A percentile compares a stretch with the other conserved stretches of the same genome.
These are phyloP conservation scores for Suillus lakei DNA, from an alignment of 768 basidiomycete species.

Conservation along the genomic window DNA sequence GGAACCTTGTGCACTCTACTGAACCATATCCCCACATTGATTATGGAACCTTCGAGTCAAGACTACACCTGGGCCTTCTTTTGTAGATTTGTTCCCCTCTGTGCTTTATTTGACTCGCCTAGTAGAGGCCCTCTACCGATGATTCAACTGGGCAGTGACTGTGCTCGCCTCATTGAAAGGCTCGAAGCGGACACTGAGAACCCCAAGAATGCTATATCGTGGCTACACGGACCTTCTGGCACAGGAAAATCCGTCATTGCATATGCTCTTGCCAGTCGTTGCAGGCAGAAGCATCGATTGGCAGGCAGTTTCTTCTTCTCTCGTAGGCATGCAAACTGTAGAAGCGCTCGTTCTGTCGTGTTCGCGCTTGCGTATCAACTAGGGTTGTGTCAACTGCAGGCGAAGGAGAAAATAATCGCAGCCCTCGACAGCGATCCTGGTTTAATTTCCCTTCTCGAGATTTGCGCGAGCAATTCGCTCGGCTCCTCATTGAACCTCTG, in stretches of 20 bases:
- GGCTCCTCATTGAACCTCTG: not conserved
- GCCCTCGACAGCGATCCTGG: not conserved
- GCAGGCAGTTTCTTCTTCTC: constrained; percentile 1
- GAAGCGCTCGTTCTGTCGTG: not conserved
- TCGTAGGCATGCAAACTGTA: not conserved
- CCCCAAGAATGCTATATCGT: not conserved
- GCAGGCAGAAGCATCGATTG: not conserved
- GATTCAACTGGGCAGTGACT: not conserved
- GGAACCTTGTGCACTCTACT: not conserved
- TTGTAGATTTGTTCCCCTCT: not conserved
- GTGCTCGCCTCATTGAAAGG: not conserved
- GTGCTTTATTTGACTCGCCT: not conserved
- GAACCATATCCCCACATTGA: no score
- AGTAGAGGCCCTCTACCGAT: not conserved
- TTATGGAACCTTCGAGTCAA: not conserved
- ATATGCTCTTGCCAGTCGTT: constrained; percentile 1
- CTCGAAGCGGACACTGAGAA: not conserved
- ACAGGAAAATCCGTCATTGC: constrained; percentile 2
- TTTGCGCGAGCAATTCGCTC: not conserved
- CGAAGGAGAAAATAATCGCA: not conserved
- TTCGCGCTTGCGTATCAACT: not conserved
- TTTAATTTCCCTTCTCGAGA: not conserved
- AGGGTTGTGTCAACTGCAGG: not conserved
- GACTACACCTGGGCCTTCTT: not conserved
- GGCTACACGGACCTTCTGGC: not conserved